These are phyloP conservation scores for Clausena lansium DNA, from an alignment of 345 rosid genomes.

Conservation along the genomic window DNA sequence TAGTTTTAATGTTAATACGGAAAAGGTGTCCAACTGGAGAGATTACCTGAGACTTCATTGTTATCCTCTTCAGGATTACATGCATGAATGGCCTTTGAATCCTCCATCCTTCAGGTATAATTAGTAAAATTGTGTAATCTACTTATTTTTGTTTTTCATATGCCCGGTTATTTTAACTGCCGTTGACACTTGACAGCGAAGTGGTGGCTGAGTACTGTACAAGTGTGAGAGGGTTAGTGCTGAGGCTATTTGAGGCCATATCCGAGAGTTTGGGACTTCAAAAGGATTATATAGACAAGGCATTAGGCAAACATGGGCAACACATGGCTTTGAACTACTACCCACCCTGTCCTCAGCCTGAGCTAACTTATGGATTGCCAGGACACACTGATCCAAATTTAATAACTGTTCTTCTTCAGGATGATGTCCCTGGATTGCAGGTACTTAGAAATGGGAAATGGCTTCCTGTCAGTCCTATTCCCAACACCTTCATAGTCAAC, in stretches of 20 bases:
- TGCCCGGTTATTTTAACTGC: not conserved
- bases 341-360: slow-evolving; percentile 82
- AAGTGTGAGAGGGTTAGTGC: slow-evolving; percentile 42
- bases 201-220: slow-evolving; percentile 57
- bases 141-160: not conserved
- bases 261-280: slow-evolving; percentile 76
- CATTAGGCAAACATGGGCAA: slow-evolving; percentile 60
- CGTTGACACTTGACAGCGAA: slow-evolving; percentile 40
- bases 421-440: slow-evolving; percentile 57
- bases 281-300: slow-evolving; percentile 35
- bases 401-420: slow-evolving; percentile 22
- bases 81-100: slow-evolving; percentile 70
- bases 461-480: slow-evolving; percentile 68
- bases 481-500: slow-evolving; percentile 45
- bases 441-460: slow-evolving; percentile 61
- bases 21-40: slow-evolving; percentile 78
- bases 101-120: slow-evolving; percentile 62
- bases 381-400: slow-evolving; percentile 72
- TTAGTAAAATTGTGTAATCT: no score
- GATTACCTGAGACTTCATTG: slow-evolving; percentile 79
- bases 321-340: slow-evolving; percentile 88
- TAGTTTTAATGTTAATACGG: slow-evolving; percentile 67
- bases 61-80: slow-evolving; percentile 57
- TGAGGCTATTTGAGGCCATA: slow-evolving; percentile 60
- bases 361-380: slow-evolving; percentile 41